Evolutionary conservation across 257 asterid species (phyloP), one percentile per base, ranked within the genome.

Genomic region (Marsdenia floribunda): DNA sequence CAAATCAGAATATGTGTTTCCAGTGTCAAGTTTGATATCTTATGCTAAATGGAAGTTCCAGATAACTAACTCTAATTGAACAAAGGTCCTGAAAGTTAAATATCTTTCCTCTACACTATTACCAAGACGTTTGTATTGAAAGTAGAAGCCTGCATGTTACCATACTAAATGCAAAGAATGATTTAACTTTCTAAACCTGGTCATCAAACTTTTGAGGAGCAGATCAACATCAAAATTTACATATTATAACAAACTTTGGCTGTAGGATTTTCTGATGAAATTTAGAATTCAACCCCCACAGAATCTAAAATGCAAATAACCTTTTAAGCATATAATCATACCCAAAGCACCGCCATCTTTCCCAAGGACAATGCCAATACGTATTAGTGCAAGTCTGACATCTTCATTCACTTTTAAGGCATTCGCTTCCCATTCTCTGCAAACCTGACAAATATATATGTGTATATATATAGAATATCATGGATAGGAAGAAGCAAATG

Each of bases 301-400:
- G 66, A 1, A 54, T 35, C 14, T 71, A n/a, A 18, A 38, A 71
- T n/a, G 21, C n/a, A 26, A 35, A 57, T 13, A 40, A 57, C 42
- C 38, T 66, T 33, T 40, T 69, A 29, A 65, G 40, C 13, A 21
- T 61, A 66, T 33, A 60, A 55, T 63, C 74, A 9, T 78, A 93
- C 98, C 97, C 81, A 94, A 80, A 82, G 98, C 99, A 74, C 99
- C 99, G 29, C 98, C 99, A 79, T 92, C 98, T 87, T 89, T 89
- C 65, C 98, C 99, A 29, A 94, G 97, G 76, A 94, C 99, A 76
- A 94, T 83, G 19, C 99, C 99, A 19, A 90, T 87, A 59, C 99
- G 96, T 78, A 92, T 87, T 24, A 87, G 83, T 47, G 91, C 92
- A 60, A 89, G 80, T 83, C 98, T 85, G 66, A 90, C 98, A 78